Conservation (phyloP, 139 green algal species). For the Picochlorum costavermella region DNA sequence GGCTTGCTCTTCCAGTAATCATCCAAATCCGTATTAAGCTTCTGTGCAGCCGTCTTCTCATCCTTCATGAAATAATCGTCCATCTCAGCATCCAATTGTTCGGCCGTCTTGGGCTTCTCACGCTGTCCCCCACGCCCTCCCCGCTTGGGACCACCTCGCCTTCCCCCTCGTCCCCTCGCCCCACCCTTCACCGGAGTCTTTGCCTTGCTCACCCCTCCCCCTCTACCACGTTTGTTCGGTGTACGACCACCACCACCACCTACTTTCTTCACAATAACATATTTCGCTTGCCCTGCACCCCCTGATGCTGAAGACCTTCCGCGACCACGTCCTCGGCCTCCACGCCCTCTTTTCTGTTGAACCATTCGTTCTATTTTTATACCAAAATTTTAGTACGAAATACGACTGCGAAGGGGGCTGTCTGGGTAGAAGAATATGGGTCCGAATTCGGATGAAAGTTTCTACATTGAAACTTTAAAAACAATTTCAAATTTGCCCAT, state of each 20-base stretch:
- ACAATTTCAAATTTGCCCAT: no score
- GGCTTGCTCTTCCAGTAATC: conserved; percentile 21
- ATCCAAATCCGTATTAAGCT: conserved; percentile 27
- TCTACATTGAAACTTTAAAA: no score
- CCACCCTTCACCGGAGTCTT: background rate
- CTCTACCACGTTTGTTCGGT: background rate
- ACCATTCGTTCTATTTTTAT: no score
- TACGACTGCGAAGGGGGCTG: no score
- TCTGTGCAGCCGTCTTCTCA: conserved; percentile 8
- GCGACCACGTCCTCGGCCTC: no score
- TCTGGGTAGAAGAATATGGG: no score
- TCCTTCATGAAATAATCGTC: conserved; percentile 31
- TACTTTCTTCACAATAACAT: conserved; percentile 6
- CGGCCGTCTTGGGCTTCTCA: conserved; percentile 10
- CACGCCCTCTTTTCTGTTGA: no score
- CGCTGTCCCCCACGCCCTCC: background rate
- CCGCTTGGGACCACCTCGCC: background rate
- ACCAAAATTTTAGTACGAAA: no score
- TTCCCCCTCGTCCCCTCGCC: background rate
- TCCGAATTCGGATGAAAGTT: no score
- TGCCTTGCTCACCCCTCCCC: background rate
- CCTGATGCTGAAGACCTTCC: no score
- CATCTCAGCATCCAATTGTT: conserved; percentile 33
- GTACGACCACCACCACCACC: conserved; percentile 9
- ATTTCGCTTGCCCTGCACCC: background rate